Evolutionary conservation across 495 filamentous ascomycete species (phyloP).

Genomic region (Penicillium cinerascens): DNA sequence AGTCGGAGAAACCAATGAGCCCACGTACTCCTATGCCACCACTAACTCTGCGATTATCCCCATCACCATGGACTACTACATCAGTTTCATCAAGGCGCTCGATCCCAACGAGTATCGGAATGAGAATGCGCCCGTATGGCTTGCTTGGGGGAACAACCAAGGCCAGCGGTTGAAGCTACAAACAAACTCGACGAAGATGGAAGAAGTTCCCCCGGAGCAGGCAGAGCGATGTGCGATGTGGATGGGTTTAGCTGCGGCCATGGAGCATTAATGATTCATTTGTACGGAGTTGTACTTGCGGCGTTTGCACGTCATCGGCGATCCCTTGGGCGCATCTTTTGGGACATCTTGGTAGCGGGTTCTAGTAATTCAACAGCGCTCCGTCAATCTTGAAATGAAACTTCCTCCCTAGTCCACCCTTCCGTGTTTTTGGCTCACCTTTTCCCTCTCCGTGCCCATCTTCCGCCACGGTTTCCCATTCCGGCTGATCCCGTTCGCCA

Average conservation of each 20-base stretch:
- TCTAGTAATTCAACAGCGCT: too few relatives aligned
- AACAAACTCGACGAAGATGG: conserved; percentile 54
- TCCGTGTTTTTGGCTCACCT: too few relatives aligned
- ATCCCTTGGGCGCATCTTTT: neutral
- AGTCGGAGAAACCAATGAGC: conserved; percentile 18
- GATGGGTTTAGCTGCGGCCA: conserved; percentile 17
- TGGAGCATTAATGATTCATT: conserved; percentile 14
- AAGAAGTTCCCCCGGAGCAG: conserved; percentile 42
- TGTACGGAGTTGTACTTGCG: neutral
- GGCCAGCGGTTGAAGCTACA: conserved; percentile 40
- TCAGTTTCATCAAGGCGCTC: conserved; percentile 58
- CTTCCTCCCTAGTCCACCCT: too few relatives aligned
- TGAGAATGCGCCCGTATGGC: conserved; percentile 41
- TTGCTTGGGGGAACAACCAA: conserved; percentile 26
- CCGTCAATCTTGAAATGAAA: too few relatives aligned
- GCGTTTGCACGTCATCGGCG: neutral
- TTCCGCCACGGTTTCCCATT: neutral
- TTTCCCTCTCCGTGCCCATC: neutral
- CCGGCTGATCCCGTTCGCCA: conserved; percentile 7
- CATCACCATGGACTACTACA: conserved; percentile 59
- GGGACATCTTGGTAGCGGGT: neutral
- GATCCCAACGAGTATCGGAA: conserved; percentile 53
- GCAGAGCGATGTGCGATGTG: conserved; percentile 44
- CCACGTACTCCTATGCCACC: conserved; percentile 19
- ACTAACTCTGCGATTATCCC: conserved; percentile 47